These are phyloP conservation scores for Haplosporangium gracile DNA, from an alignment of 192 early-diverging fungal species.

Conservation along the genomic window DNA sequence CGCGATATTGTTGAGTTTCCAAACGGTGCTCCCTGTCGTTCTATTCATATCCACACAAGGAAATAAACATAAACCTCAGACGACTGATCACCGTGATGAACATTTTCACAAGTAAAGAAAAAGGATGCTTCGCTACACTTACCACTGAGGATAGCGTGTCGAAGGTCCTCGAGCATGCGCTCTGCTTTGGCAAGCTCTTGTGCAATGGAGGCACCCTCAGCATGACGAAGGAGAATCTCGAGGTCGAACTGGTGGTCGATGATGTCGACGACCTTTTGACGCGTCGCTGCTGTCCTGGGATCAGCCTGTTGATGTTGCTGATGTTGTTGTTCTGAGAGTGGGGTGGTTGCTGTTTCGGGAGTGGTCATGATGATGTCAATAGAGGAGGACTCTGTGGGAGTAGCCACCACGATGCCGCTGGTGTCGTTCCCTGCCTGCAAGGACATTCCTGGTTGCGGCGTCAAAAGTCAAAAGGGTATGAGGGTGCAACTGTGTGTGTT, in stretches of 20 bases:
- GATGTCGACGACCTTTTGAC: slow-evolving; percentile 64
- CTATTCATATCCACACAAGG: slow-evolving; percentile 18
- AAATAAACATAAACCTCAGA: neutral
- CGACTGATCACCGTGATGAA: neutral
- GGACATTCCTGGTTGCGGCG: slow-evolving; percentile 11
- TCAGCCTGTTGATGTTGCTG: neutral
- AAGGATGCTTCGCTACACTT: neutral
- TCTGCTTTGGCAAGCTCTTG: slow-evolving; percentile 73
- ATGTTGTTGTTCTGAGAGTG: slow-evolving; percentile 3
- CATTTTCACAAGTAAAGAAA: neutral
- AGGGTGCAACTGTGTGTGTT: neutral
- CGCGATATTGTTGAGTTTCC: slow-evolving; percentile 49
- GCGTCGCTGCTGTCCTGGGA: slow-evolving; percentile 25
- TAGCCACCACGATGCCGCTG: neutral
- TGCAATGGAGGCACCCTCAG: slow-evolving; percentile 73
- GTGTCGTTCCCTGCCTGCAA: slow-evolving; percentile 19
- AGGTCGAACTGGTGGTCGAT: slow-evolving; percentile 83
- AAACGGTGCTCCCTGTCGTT: slow-evolving; percentile 60
- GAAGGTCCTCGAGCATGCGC: slow-evolving; percentile 67
- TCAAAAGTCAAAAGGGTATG: neutral
- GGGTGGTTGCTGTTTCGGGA: neutral
- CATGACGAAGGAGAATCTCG: slow-evolving; percentile 79
- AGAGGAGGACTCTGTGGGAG: slow-evolving; percentile 4
- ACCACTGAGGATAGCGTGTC: slow-evolving; percentile 68
- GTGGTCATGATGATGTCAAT: slow-evolving; percentile 17